These are phyloP conservation scores for Artemisia annua DNA, from an alignment of 129 eudicot genomes.

Conservation along the genomic window DNA sequence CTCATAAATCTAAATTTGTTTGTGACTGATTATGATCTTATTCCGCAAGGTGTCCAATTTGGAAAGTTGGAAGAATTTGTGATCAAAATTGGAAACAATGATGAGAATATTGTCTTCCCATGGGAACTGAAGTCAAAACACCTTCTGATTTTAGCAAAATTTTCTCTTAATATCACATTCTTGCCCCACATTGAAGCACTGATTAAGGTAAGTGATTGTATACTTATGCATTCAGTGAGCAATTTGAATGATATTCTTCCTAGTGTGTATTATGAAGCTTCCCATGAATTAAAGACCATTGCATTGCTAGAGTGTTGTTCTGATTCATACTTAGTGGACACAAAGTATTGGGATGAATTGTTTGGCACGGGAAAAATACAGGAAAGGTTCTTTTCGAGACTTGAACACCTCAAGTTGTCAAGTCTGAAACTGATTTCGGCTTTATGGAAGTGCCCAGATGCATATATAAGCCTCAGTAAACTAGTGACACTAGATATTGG, in stretches of 20 bases:
- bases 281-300: not conserved
- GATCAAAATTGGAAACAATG: not conserved
- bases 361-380: not conserved
- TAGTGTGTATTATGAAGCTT: not conserved
- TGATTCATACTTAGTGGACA: not conserved
- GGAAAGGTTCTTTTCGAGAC: not conserved
- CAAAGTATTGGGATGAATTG: not conserved
- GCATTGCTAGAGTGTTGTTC: not conserved
- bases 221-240: not conserved
- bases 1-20: not conserved
- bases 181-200: not conserved
- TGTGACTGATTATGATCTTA: not conserved
- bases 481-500: not conserved
- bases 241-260: not conserved
- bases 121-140: not conserved
- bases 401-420: not conserved
- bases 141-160: not conserved
- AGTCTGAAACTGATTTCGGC: not conserved
- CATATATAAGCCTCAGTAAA: not conserved
- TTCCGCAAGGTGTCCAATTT: not conserved
- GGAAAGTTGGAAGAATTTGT: not conserved
- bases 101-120: not conserved
- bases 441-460: not conserved
- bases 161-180: not conserved
- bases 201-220: not conserved